Evolutionary conservation across 495 filamentous ascomycete species (phyloP), one percentile per base, ranked within the genome.

Genomic region (Lichenothelia convexa): DNA sequence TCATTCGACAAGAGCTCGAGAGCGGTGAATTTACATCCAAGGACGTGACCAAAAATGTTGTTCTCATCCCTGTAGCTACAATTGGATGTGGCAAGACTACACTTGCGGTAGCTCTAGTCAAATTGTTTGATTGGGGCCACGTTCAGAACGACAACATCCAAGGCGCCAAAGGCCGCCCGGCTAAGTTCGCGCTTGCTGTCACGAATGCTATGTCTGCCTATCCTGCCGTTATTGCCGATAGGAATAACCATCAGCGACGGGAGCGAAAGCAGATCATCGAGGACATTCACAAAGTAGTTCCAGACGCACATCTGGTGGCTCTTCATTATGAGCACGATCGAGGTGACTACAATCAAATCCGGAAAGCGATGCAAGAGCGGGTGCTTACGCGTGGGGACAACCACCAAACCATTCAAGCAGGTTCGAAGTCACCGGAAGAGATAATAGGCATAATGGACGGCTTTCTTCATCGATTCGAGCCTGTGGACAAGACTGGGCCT

Each of bases 71-170:
- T 2, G 72, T 93, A 43, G 89, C 91, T 1, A 89, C 85, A 0
- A 72, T 97, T 18, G 89, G 89, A 3, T 97, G 91, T 47, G 89
- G 89, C 17, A 97, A 97, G 66, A 95, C 89, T 0, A 97, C 89
- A 0, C 59, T 97, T 27, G 85, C 81, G 5, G 48, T 93, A 22
- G 86, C 85, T 4, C 59, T 97, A 11, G 65, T 61, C 12, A 76
- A 82, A 44, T 67, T 97, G 2, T 97, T 94, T 40, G 72, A 65
- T 30, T 97, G 89, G 85, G 87, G 80, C 20, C 85, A 94, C 53
- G 63, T 94, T 26, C 89, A 97, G 50, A 97, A 97, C 49, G 89
- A 97, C 56, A 91, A 95, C 50, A 87, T 97, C 33, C 68, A 65
- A n/a, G 79, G 78, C 35, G 71, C 74, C 51, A 64, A 62, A 43